phyloP scores from a whole-genome alignment of 2,329 filamentous ascomycete species.

The Arthrocladium fulminans region DNA sequence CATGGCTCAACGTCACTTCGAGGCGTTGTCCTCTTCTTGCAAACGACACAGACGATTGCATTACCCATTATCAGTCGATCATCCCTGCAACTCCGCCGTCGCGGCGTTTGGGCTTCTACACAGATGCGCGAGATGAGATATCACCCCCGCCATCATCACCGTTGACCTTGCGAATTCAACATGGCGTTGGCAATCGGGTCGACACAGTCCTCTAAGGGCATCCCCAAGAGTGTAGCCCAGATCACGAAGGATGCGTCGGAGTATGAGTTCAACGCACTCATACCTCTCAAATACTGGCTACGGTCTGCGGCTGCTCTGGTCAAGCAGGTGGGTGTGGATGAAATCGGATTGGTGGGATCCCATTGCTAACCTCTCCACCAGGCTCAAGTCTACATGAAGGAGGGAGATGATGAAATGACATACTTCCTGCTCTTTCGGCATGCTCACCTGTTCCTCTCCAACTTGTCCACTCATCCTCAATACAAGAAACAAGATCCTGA shows the following conservation, averaged over 20 bases:
- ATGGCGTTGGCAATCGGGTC: slow-evolving; percentile 9
- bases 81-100: background rate
- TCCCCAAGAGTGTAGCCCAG: slow-evolving; percentile 65
- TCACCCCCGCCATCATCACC: background rate
- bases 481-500: slow-evolving; percentile 50
- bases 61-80: background rate
- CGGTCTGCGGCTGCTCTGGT: slow-evolving; percentile 69
- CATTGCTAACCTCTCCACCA: slow-evolving; percentile 33
- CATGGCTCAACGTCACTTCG: background rate
- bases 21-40: background rate
- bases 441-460: slow-evolving; percentile 70
- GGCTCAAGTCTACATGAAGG: slow-evolving; percentile 75
- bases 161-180: background rate
- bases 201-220: background rate
- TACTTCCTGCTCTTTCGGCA: slow-evolving; percentile 89
- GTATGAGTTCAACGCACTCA: slow-evolving; percentile 70
- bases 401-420: slow-evolving; percentile 77
- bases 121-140: background rate
- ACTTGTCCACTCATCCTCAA: slow-evolving; percentile 68
- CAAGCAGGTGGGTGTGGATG: slow-evolving; percentile 59
- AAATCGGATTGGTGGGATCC: background rate
- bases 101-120: background rate
- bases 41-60: background rate
- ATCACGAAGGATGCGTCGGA: slow-evolving; percentile 66
- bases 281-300: slow-evolving; percentile 72